A percentile compares a stretch with the other conserved stretches of the same genome.
Evolutionary conservation across 1,284 basidiomycete species (phyloP).

Genomic region (Malassezia caprae): DNA sequence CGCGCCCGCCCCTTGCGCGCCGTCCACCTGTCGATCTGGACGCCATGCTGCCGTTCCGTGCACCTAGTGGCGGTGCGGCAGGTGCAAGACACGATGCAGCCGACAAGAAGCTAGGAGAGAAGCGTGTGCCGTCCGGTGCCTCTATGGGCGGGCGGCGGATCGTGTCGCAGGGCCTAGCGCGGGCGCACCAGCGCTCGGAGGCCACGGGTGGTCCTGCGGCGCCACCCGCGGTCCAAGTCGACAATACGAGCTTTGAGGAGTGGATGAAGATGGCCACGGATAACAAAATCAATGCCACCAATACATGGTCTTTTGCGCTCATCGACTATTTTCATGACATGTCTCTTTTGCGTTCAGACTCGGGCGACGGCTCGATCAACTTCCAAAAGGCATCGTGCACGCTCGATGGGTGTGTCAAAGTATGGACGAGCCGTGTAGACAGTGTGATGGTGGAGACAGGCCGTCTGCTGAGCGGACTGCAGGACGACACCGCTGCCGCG

Average conservation of each 20-base stretch:
- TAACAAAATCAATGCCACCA: slow-evolving; percentile 97
- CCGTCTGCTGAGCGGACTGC: slow-evolving; percentile 83
- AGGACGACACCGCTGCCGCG: slow-evolving; percentile 56
- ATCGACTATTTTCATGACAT: slow-evolving; percentile 99
- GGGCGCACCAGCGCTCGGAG: slow-evolving; percentile 8
- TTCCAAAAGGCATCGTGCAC: slow-evolving; percentile 97
- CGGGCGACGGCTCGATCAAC: slow-evolving; percentile 60
- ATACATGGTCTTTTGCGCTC: slow-evolving; percentile 94
- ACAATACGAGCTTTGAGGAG: slow-evolving; percentile 58
- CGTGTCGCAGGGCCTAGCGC: slow-evolving; percentile 13
- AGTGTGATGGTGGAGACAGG: slow-evolving; percentile 93
- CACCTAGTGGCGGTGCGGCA: slow-evolving; percentile 9
- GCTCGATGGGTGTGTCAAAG: slow-evolving; percentile 96
- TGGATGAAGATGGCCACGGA: slow-evolving; percentile 99
- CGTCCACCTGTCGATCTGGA: background rate
- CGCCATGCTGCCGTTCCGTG: slow-evolving; percentile 18
- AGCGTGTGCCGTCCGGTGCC: background rate
- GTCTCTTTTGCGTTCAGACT: slow-evolving; percentile 63
- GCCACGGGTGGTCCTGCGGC: slow-evolving; percentile 12
- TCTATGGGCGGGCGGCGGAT: slow-evolving; percentile 7
- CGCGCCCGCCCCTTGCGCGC: background rate
- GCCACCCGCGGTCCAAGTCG: slow-evolving; percentile 30
- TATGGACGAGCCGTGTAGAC: slow-evolving; percentile 97
- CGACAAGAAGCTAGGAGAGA: background rate
- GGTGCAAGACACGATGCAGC: slow-evolving; percentile 2